Base-by-base conservation (phyloP, 2,329 filamentous ascomycete species). In the Colletotrichum liaoningense region DNA sequence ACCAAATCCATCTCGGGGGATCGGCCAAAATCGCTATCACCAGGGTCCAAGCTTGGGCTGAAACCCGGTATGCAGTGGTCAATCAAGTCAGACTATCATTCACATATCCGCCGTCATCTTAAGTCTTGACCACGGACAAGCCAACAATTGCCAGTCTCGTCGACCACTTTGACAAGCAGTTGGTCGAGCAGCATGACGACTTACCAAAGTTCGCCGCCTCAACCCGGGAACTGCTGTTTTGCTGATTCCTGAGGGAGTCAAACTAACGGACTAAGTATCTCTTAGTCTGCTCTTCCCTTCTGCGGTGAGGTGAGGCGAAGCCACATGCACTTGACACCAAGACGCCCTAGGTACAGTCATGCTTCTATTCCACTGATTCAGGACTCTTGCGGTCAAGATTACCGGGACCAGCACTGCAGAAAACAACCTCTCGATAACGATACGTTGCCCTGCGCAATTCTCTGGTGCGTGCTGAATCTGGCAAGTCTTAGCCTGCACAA, bases 21-120 rank as follows among this genome's bases (percentile, higher is more conserved):
- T 46, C 62, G 28, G 60, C 67, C 67, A 65, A 62, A 56, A 71
- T 70, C 60, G 56, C 62, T 71, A 55, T 49, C 67, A 63, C 42
- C 72, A 67, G 63, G 63, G 69, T 63, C 63, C 54, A 72, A 72
- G 72, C 72, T 68, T 68, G 72, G 52, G 52, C 68, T 74, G 72
- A 72, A 74, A 74, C 72, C 58, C 52, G 58, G 42, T 71, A 56
- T 62, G 28, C 30, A 38, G 68, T 67, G 72, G 63, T 62, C 58
- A 52, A 57, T 62, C 58, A 58, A 63, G 63, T 68, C 58, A 59
- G 33, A 54, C 57, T 33, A 28, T 63, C 63, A 63, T 58, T 63
- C 56, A 56, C 42, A 22, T n/a, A 28, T 35, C 28, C 57, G 66
- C 55, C 55, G 65, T 33, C 42, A 49, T 8, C 16, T 19, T 19